These are phyloP conservation scores for Sporothrix globosa DNA, from an alignment of 2,329 filamentous ascomycete species.

Conservation along the genomic window DNA sequence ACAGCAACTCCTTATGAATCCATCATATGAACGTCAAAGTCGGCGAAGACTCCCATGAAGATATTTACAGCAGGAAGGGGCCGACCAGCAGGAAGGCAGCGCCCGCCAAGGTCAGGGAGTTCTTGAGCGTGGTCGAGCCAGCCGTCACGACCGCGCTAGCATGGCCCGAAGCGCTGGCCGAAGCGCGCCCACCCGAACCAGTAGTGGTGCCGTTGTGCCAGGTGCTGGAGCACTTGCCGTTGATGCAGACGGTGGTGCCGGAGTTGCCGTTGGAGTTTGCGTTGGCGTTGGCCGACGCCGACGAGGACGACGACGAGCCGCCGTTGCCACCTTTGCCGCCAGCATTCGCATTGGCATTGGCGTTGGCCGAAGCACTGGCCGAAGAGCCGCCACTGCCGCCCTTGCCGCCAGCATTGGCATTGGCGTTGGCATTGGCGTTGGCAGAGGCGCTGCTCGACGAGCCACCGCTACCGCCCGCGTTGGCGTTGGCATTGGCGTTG, in stretches of 20 bases:
- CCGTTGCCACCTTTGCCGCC: not conserved
- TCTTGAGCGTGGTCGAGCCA: conserved; percentile 33
- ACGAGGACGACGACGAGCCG: not conserved
- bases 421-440: not conserved
- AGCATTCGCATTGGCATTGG: not conserved
- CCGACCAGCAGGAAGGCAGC: conserved; percentile 28
- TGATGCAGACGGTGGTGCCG: conserved; percentile 24
- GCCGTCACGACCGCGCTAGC: conserved; percentile 31
- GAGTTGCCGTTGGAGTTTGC: conserved; percentile 16
- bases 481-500: not conserved
- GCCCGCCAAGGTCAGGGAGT: conserved; percentile 32
- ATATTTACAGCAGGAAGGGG: conserved; percentile 31
- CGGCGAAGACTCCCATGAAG: not conserved
- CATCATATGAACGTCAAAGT: conserved; percentile 7
- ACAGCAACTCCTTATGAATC: conserved; percentile 24
- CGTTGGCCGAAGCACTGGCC: not conserved
- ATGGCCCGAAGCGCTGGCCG: conserved; percentile 13
- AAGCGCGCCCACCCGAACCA: not conserved
- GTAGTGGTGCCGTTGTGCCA: conserved; percentile 19
- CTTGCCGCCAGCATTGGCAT: not conserved
- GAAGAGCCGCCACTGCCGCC: not conserved
- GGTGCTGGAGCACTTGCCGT: conserved; percentile 22
- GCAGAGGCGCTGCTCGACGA: not conserved
- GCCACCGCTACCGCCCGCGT: not conserved
- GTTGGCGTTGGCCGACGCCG: conserved; percentile 2